phyloP scores from a whole-genome alignment of 2,329 filamentous ascomycete species.

The Paecilomyces dactylethromorphus region DNA sequence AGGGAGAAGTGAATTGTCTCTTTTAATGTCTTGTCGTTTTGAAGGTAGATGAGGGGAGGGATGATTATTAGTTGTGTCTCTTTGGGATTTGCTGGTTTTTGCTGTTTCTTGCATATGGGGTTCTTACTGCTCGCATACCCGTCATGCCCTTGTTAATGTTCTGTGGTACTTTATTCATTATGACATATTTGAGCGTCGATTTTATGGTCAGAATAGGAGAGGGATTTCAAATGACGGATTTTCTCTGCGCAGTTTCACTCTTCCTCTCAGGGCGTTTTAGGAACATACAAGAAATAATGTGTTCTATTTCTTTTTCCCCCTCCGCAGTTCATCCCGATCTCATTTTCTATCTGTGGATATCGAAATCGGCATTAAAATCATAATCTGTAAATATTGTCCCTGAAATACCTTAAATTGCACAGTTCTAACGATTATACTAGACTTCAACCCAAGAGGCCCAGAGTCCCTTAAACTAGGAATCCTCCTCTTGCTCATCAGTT shows the following conservation, averaged over 20 bases:
- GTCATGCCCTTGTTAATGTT: background rate
- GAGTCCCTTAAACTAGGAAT: background rate
- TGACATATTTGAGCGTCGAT: background rate
- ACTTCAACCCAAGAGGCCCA: no score
- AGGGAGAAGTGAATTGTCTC: conserved; percentile 8
- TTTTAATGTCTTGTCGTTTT: background rate
- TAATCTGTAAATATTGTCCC: no score
- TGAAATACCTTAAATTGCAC: no score
- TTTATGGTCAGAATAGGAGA: background rate
- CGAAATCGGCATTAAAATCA: no score
- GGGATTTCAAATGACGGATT: background rate
- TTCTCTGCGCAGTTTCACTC: background rate
- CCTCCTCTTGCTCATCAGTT: background rate
- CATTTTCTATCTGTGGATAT: background rate
- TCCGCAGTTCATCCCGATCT: background rate
- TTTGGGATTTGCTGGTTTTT: background rate
- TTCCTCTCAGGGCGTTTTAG: background rate
- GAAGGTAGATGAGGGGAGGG: background rate
- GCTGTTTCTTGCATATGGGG: background rate
- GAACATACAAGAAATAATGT: background rate
- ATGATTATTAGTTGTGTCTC: background rate
- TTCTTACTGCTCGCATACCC: background rate
- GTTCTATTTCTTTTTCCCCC: background rate
- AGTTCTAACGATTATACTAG: no score
- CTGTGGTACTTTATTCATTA: background rate